Conservation (phyloP, 257 asterid species). For the Solanum sitiens region DNA sequence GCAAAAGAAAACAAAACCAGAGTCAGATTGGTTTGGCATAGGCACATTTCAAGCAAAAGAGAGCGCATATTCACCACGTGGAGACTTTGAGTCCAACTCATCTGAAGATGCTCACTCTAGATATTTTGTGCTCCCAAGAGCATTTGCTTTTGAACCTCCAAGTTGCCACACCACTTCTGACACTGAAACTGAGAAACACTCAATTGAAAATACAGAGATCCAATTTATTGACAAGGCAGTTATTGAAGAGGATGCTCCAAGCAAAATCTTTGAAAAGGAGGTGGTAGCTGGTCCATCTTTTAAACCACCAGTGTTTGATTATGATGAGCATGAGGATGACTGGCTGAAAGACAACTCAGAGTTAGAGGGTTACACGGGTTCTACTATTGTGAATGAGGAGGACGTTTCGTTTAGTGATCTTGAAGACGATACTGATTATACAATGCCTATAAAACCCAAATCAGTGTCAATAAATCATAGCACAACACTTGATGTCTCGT, state of each 20-base stretch:
- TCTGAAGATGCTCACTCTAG: slow-evolving; percentile 30
- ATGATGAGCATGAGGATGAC: slow-evolving; percentile 54
- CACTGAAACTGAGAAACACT: slow-evolving; percentile 42
- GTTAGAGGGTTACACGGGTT: slow-evolving; percentile 44
- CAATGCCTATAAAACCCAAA: slow-evolving; percentile 36
- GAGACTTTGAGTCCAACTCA: slow-evolving; percentile 19
- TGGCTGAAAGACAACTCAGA: slow-evolving; percentile 83
- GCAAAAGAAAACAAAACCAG: slow-evolving; percentile 64
- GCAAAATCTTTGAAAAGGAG: slow-evolving; percentile 36
- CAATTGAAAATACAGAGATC: slow-evolving; percentile 31
- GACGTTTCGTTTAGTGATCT: slow-evolving; percentile 97
- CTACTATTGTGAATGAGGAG: slow-evolving; percentile 48
- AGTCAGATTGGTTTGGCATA: slow-evolving; percentile 44
- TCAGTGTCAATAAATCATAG: not conserved
- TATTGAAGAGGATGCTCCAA: slow-evolving; percentile 43
- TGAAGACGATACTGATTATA: slow-evolving; percentile 69
- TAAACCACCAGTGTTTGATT: slow-evolving; percentile 21
- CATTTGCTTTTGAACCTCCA: slow-evolving; percentile 27
- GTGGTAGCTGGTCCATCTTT: slow-evolving; percentile 27
- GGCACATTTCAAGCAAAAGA: slow-evolving; percentile 34
- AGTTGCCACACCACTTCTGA: slow-evolving; percentile 16
- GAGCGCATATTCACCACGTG: slow-evolving; percentile 28
- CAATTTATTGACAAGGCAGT: slow-evolving; percentile 52
- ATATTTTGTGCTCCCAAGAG: slow-evolving; percentile 11
- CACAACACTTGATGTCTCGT: not conserved